Conservation (phyloP, 331 rosid species). For the Phaseolus coccineus region DNA sequence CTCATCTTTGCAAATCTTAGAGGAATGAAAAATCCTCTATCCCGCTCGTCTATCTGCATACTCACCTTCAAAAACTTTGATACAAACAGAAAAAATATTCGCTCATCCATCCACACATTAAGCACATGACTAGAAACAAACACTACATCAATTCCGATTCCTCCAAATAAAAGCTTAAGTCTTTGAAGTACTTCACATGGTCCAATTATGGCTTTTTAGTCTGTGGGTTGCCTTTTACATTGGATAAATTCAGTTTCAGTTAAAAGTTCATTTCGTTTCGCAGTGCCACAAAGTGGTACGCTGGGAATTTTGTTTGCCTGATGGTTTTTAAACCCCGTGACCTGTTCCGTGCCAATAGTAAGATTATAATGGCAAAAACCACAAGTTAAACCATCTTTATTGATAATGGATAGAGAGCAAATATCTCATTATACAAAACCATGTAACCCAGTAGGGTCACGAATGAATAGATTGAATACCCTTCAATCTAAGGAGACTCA, state of each 20-base stretch:
- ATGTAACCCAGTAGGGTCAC: slow-evolving; percentile 46
- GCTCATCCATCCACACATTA: no score
- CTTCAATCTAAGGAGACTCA: slow-evolving; percentile 39
- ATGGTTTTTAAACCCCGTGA: neutral
- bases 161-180: neutral
- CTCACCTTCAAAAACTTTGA: no score
- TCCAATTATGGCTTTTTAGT: slow-evolving; percentile 14
- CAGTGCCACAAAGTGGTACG: neutral
- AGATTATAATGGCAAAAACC: slow-evolving; percentile 32
- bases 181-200: neutral
- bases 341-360: neutral
- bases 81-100: no score
- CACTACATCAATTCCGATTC: neutral
- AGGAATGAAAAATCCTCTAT: no score
- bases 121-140: no score
- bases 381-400: slow-evolving; percentile 50
- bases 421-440: slow-evolving; percentile 50
- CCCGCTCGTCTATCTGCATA: no score
- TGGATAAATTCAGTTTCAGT: neutral
- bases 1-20: no score
- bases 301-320: neutral
- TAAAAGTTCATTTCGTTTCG: slow-evolving; percentile 14
- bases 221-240: neutral
- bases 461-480: slow-evolving; percentile 47
- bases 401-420: slow-evolving; percentile 49